Evolutionary conservation across 345 rosid genomes (phyloP).

Genomic region (Luvunga scandens): DNA sequence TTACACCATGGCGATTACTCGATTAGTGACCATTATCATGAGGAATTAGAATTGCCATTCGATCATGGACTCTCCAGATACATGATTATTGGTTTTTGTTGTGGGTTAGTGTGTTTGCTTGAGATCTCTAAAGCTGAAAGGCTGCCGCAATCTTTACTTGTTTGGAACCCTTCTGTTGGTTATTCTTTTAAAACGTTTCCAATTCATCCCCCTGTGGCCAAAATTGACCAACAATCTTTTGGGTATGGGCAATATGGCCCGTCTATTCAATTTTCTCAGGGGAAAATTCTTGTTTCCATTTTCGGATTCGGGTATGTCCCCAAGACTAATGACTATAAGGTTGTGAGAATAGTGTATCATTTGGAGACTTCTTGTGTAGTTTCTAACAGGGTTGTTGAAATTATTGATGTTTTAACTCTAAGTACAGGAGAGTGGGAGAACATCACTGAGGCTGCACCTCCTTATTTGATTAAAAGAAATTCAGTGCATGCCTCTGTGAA

Average conservation of each 20-base stretch:
- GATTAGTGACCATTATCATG: neutral
- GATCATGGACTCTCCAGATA: neutral
- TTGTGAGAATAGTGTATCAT: conserved; percentile 27
- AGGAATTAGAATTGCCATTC: neutral
- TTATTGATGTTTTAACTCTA: conserved; percentile 29
- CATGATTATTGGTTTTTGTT: neutral
- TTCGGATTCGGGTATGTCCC: conserved; percentile 22
- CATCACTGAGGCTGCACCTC: conserved; percentile 6
- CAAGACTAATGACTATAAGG: conserved; percentile 22
- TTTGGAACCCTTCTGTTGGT: conserved; percentile 3
- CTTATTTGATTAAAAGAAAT: conserved; percentile 11
- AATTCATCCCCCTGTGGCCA: neutral
- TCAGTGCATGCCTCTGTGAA: conserved; percentile 24
- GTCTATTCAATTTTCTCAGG: neutral
- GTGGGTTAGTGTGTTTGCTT: neutral
- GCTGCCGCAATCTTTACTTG: neutral
- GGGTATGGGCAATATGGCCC: neutral
- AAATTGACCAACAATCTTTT: neutral
- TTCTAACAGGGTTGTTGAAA: neutral
- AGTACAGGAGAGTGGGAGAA: conserved; percentile 27
- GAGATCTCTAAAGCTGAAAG: neutral
- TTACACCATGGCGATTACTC: neutral
- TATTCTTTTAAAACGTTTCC: neutral
- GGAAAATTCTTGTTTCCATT: neutral
- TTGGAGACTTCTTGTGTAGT: neutral